Evolutionary conservation across 176 grass and related monocot genomes (phyloP), one percentile per base, ranked within the genome.

Genomic region (Areca catechu): DNA sequence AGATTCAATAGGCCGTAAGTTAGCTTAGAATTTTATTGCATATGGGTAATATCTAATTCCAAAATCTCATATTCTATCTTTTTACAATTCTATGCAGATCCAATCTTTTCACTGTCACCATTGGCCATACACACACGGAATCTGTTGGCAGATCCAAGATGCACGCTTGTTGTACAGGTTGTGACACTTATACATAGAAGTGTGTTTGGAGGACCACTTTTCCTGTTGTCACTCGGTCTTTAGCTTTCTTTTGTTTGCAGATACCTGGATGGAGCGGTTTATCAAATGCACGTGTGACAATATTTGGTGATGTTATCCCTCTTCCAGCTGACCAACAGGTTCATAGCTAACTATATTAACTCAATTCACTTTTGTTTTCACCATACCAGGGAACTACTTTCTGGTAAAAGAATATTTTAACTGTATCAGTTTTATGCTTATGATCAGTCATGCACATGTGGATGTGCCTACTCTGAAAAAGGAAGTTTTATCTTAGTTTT

Each of bases 261-360:
- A 86, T 98, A 54, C 93, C 93, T 80, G 93, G 93, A 85, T 98
- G 93, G 87, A 98, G 87, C 75, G 87, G 81, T 12, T 63, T 98
- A 24, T 98, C 93, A 29, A 98, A 98, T 77, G 93, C 93, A 2
- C 87, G 93, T 12, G 93, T 98, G 15, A 98, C 93, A 16, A 98
- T 98, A 71, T 98, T 98, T 80, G 93, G 93, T 58, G 87, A 98
- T 75, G 65, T 98, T 51, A 62, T 88, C 22, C 93, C 93, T 69
- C 72, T 98, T 27, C 78, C 93, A 75, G 65, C 81, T 67, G 81
- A 88, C 5, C 84, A 85, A 22, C 87, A 98, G 83, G 93, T 98
- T 72, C 43, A 0, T 67, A 51, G 3, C 20, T 49, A 15, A 4
- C 49, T 4, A 27, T 51, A 21, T 16, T 43, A 43, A 43, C 22